phyloP scores from a whole-genome alignment of 768 basidiomycete species.

The Lactarius hengduanensis region DNA sequence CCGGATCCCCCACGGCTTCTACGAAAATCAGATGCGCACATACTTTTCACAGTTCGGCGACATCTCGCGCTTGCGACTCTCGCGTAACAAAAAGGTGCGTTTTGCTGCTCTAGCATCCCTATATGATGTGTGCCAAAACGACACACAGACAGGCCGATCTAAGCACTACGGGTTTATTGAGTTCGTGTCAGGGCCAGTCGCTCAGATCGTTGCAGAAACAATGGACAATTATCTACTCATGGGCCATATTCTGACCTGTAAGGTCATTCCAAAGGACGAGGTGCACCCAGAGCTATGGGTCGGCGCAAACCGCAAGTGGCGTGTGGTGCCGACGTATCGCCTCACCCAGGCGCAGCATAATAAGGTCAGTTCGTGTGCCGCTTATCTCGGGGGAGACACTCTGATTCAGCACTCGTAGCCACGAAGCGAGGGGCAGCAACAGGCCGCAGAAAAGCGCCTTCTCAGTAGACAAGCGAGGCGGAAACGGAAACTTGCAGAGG shows the following conservation, averaged over 20 bases:
- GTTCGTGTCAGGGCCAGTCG: conserved; percentile 85
- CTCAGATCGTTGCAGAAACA: conserved; percentile 94
- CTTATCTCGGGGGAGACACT: not conserved
- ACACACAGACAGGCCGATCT: conserved; percentile 79
- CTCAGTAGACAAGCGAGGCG: conserved; percentile 73
- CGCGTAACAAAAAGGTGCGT: conserved; percentile 86
- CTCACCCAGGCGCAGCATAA: conserved; percentile 75
- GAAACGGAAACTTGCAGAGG: conserved; percentile 73
- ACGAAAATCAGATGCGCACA: conserved; percentile 87
- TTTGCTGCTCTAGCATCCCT: not conserved
- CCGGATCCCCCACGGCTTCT: conserved; percentile 95
- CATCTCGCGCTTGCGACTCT: conserved; percentile 83
- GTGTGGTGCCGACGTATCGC: conserved; percentile 68
- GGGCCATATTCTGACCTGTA: conserved; percentile 92
- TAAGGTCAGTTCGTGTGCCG: conserved; percentile 51
- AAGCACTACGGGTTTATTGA: conserved; percentile 98
- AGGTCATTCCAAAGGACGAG: conserved; percentile 83
- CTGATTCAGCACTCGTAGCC: conserved; percentile 43
- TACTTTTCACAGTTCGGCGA: conserved; percentile 96
- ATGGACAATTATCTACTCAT: conserved; percentile 98
- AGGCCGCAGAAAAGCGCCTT: conserved; percentile 62
- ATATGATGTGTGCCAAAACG: not conserved
- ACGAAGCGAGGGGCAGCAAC: conserved; percentile 70
- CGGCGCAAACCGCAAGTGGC: conserved; percentile 94
- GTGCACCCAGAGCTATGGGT: conserved; percentile 95